Evolutionary conservation across 1,284 basidiomycete genomes (phyloP).

Genomic region (Tilletia indica): DNA sequence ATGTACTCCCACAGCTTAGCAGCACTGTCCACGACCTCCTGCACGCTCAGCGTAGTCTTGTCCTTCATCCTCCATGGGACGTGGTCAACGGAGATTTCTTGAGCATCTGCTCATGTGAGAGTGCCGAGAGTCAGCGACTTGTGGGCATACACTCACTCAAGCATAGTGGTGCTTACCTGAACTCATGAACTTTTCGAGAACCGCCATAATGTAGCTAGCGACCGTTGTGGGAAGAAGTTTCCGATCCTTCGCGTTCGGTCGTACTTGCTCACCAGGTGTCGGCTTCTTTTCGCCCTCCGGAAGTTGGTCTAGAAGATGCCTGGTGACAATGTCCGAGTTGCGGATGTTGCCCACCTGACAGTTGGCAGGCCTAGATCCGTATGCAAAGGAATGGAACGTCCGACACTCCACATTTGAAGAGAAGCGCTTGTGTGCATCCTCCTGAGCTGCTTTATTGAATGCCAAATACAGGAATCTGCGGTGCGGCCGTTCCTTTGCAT

Average conservation of each 20-base stretch:
- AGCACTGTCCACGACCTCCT: conserved; percentile 31
- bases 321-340: conserved; percentile 36
- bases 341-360: conserved; percentile 40
- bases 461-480: conserved; percentile 47
- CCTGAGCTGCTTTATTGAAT: conserved; percentile 48
- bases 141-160: neutral
- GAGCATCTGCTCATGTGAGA: neutral
- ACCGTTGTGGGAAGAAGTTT: conserved; percentile 38
- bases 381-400: conserved; percentile 49
- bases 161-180: conserved; percentile 24
- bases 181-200: conserved; percentile 44
- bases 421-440: conserved; percentile 35
- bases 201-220: conserved; percentile 44
- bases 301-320: conserved; percentile 31
- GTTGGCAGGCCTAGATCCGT: conserved; percentile 33
- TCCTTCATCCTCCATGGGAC: conserved; percentile 36
- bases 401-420: conserved; percentile 44
- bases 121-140: conserved; percentile 22
- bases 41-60: conserved; percentile 37
- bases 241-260: conserved; percentile 23
- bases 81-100: conserved; percentile 27
- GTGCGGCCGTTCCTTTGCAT: conserved; percentile 36
- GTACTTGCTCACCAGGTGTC: conserved; percentile 8
- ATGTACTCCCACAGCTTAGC: conserved; percentile 42
- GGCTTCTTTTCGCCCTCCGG: conserved; percentile 32